These are phyloP conservation scores for Tetradesmus obliquus DNA, from an alignment of 139 green algal species.

Conservation along the genomic window DNA sequence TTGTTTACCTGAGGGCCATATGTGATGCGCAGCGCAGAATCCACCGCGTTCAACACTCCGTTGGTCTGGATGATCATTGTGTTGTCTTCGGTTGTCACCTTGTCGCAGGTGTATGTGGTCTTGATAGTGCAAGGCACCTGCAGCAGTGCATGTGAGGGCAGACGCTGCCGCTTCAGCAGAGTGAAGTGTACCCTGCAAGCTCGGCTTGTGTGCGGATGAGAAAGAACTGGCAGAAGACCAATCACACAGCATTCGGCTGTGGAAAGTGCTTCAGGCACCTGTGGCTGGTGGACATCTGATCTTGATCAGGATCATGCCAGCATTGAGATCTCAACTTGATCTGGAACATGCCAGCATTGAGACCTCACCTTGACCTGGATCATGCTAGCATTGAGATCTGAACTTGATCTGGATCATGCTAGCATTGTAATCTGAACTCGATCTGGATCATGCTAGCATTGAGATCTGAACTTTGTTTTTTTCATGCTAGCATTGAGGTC, in stretches of 20 bases:
- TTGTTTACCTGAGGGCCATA: neutral
- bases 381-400: too few relatives aligned
- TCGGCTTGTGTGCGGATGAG: neutral
- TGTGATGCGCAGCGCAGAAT: neutral
- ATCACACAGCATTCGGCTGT: neutral
- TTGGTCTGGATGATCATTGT: neutral
- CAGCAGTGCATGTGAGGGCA: neutral
- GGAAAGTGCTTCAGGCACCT: too few relatives aligned
- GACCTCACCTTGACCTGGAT: too few relatives aligned
- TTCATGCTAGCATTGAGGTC: neutral
- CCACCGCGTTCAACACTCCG: neutral
- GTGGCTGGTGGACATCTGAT: too few relatives aligned
- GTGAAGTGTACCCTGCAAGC: too few relatives aligned
- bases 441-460: too few relatives aligned
- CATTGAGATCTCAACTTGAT: neutral
- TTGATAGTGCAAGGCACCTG: slow-evolving; percentile 11
- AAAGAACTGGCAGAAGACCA: neutral
- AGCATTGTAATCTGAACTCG: too few relatives aligned
- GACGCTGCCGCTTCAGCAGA: too few relatives aligned
- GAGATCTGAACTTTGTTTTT: too few relatives aligned
- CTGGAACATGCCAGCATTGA: too few relatives aligned
- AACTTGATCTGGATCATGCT: too few relatives aligned
- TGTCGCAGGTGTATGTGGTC: slow-evolving; percentile 7
- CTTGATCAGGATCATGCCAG: neutral
- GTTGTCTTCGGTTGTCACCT: neutral